A percentile compares a stretch with the other conserved stretches of the same genome.
These are phyloP conservation scores for Bothia castanella DNA, from an alignment of 1,284 basidiomycete genomes.

Conservation along the genomic window DNA sequence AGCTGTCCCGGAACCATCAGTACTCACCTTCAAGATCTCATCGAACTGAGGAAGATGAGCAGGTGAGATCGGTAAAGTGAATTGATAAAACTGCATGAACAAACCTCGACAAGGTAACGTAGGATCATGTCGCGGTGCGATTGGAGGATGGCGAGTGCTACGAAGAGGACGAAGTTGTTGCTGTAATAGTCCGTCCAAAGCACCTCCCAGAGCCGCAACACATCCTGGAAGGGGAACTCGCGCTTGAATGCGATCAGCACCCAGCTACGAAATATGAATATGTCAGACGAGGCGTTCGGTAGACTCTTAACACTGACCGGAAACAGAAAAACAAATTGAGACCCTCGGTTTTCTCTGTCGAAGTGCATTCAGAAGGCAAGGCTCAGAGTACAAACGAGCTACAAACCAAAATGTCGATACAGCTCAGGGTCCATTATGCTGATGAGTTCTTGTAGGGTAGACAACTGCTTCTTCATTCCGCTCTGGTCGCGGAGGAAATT, in stretches of 20 bases:
- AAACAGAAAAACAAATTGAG: slow-evolving; percentile 99
- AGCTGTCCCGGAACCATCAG: background rate
- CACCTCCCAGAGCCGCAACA: slow-evolving; percentile 91
- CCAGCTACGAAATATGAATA: slow-evolving; percentile 50
- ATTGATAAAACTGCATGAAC: slow-evolving; percentile 25
- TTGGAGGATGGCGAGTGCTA: slow-evolving; percentile 91
- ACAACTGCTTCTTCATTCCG: slow-evolving; percentile 94
- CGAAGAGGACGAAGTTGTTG: slow-evolving; percentile 86
- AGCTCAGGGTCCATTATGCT: slow-evolving; percentile 92
- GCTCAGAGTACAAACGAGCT: slow-evolving; percentile 1
- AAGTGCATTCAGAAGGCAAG: background rate
- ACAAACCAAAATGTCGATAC: slow-evolving; percentile 76
- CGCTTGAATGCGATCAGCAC: slow-evolving; percentile 91
- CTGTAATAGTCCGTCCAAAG: slow-evolving; percentile 94
- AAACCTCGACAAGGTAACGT: slow-evolving; percentile 85
- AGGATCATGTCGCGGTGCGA: slow-evolving; percentile 92
- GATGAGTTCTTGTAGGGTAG: slow-evolving; percentile 87
- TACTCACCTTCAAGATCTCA: slow-evolving; percentile 76
- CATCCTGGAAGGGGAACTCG: slow-evolving; percentile 89
- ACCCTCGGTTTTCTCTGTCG: slow-evolving; percentile 79
- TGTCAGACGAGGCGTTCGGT: background rate
- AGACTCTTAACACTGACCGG: slow-evolving; percentile 50
- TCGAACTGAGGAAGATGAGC: slow-evolving; percentile 52
- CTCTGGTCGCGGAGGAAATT: slow-evolving; percentile 97
- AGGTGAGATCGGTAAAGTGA: slow-evolving; percentile 9